Base-by-base conservation (phyloP, 2,329 filamentous ascomycete genomes). In the Talaromyces pinophilus region DNA sequence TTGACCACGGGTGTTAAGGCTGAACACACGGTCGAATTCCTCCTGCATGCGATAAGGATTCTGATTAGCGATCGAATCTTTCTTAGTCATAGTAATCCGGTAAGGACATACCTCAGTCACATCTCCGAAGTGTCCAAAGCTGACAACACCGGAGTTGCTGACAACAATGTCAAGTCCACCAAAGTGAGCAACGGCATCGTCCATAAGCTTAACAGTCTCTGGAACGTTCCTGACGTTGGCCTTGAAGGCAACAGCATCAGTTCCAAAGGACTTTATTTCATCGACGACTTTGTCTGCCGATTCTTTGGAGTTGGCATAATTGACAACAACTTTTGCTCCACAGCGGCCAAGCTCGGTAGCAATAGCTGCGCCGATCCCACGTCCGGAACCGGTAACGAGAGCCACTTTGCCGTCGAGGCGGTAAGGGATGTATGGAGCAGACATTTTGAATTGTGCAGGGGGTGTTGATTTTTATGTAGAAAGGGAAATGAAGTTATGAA, bases 21-120 rank as follows among this genome's bases (percentile, higher is more conserved):
- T 83, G 82, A 91, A 90, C 70, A 90, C 88, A 69, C 88, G 87
- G 76, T 91, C 88, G 75, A 87, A 91, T 78, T 90, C 88, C 80
- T 90, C 88, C 76, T 48, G 13, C 15, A 48, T 13, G 1, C 19
- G 19, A 48, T 4, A 48, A 17, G 3, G 11, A 25, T 25, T 22
- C 1, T 25, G 1, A 17, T 48, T 3, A 25, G 19, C 22, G 7
- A 25, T 25, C 19, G 25, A 15, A 22, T 5, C 19, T 13, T 22
- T 25, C 4, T 25, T 25, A 25, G 25, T 25, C 25, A 4, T 25
- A 10, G 1, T 25, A 42, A 42, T 13, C 7, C 44, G 15, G 11
- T 15, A 25, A 48, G 10, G 3, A 48, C 46, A 25, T 48, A 48
- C 46, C 19, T 88, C 86, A 2, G 86, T 85, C 60, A 90, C 87